phyloP scores from a whole-genome alignment of 208 protist species.

The Crithidia brevicula region DNA sequence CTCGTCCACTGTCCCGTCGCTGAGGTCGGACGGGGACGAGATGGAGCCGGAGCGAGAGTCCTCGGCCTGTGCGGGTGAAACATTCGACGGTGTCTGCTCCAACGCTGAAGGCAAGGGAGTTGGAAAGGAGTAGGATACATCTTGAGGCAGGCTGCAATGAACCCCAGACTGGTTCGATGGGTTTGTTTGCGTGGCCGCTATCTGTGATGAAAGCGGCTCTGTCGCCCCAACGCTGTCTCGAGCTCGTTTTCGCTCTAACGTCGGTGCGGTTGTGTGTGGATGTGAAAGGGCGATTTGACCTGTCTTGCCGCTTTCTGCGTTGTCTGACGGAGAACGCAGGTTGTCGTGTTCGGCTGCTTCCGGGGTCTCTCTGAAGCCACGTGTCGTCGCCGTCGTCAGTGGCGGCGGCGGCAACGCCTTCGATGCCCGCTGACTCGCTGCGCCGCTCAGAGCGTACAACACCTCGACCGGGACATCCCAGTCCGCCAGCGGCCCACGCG shows the following conservation, averaged over 20 bases:
- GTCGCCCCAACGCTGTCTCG: no score
- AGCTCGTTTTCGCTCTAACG: no score
- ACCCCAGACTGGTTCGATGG: neutral
- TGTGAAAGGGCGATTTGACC: no score
- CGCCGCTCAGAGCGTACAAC: slow-evolving; percentile 32
- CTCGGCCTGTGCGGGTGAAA: neutral
- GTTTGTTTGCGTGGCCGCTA: neutral
- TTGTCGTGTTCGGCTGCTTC: no score
- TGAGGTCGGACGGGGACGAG: slow-evolving; percentile 12
- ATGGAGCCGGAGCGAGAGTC: slow-evolving; percentile 13
- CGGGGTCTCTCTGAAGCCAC: no score
- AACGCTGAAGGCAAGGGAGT: slow-evolving; percentile 1
- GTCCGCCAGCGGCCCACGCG: slow-evolving; percentile 51
- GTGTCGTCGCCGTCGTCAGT: no score
- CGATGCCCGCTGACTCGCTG: neutral
- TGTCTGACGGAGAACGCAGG: no score
- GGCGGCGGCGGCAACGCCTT: neutral
- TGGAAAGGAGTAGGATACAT: slow-evolving; percentile 9
- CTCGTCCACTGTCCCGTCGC: no score
- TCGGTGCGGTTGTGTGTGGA: no score
- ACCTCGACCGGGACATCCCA: slow-evolving; percentile 74
- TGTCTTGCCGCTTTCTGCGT: no score
- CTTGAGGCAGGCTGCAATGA: neutral
- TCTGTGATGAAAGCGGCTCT: neutral
- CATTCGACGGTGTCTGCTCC: neutral